phyloP scores from a whole-genome alignment of 2,329 filamentous ascomycete genomes.

The Stachybotrys chartarum region DNA sequence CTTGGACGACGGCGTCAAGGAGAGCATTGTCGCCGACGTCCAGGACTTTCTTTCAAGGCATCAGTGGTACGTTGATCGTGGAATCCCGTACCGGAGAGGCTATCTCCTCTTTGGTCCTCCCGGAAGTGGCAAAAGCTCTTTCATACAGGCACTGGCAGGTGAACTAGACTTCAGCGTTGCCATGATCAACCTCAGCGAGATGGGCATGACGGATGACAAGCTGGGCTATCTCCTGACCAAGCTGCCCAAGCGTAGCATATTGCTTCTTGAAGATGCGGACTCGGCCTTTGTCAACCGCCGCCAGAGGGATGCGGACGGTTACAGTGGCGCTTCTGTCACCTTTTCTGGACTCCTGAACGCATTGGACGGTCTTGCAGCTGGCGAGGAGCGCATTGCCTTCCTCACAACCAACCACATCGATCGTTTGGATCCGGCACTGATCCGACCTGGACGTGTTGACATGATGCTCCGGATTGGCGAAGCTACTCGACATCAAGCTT shows the following conservation, averaged over 20 bases:
- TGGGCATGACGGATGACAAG: conserved; percentile 83
- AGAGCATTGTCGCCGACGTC: conserved; percentile 72
- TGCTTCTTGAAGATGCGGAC: conserved; percentile 85
- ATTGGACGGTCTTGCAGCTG: conserved; percentile 85
- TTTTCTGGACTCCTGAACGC: conserved; percentile 87
- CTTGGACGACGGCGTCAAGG: conserved; percentile 75
- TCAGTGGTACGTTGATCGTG: conserved; percentile 89
- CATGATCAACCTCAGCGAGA: conserved; percentile 84
- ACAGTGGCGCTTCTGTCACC: conserved; percentile 80
- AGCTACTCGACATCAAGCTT: conserved; percentile 78
- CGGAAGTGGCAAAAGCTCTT: conserved; percentile 89
- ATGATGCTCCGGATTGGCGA: conserved; percentile 88
- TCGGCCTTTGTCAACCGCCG: conserved; percentile 81
- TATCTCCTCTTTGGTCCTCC: conserved; percentile 87
- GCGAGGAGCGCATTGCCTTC: conserved; percentile 90
- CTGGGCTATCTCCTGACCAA: conserved; percentile 81
- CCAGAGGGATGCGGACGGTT: conserved; percentile 73
- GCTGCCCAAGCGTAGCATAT: conserved; percentile 72
- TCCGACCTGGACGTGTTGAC: conserved; percentile 87
- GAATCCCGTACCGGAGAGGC: conserved; percentile 84
- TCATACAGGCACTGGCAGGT: conserved; percentile 93
- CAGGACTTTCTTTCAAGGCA: conserved; percentile 72
- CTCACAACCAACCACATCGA: conserved; percentile 93
- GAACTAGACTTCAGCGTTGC: conserved; percentile 88
- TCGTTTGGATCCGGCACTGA: conserved; percentile 78